Evolutionary conservation across 176 grass and related monocot genomes (phyloP).

Genomic region (Stipa capillata): DNA sequence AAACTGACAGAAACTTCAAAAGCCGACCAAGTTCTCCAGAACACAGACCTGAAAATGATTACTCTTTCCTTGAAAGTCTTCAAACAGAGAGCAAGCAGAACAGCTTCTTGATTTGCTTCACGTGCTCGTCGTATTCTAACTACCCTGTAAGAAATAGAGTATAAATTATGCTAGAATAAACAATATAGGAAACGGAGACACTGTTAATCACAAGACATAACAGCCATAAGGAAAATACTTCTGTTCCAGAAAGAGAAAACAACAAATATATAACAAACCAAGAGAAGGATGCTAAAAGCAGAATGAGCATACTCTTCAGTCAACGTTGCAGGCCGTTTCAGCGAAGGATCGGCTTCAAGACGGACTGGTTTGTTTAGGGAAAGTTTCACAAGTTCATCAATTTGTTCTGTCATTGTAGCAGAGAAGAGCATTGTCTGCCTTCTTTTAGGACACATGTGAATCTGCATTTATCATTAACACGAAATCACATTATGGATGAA

Average conservation of each 20-base stretch:
- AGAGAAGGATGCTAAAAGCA: not conserved
- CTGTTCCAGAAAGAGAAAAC: not conserved
- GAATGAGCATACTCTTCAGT: slow-evolving; percentile 74
- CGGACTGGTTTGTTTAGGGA: slow-evolving; percentile 90
- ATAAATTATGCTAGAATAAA: not conserved
- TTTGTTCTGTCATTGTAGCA: slow-evolving; percentile 94
- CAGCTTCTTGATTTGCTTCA: slow-evolving; percentile 88
- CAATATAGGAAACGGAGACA: not conserved
- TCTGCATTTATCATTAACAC: slow-evolving; percentile 40
- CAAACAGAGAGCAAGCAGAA: slow-evolving; percentile 91
- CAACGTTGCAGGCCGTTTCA: slow-evolving; percentile 70
- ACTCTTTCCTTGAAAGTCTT: slow-evolving; percentile 89
- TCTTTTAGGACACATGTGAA: slow-evolving; percentile 82
- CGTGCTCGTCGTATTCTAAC: slow-evolving; percentile 78
- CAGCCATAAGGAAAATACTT: not conserved
- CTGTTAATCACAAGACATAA: not conserved
- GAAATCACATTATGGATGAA: not conserved
- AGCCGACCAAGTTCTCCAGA: not conserved
- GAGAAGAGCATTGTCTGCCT: slow-evolving; percentile 96
- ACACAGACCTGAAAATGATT: slow-evolving; percentile 89
- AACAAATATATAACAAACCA: not conserved
- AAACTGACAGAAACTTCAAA: not conserved
- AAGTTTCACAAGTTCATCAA: slow-evolving; percentile 73
- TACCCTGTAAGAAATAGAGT: slow-evolving; percentile 46
- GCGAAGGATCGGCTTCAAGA: slow-evolving; percentile 83